A percentile compares a stretch with the other conserved stretches of the same genome.
Conservation (phyloP, 177 flowering plant genomes). For the Vitis hybrid region DNA sequence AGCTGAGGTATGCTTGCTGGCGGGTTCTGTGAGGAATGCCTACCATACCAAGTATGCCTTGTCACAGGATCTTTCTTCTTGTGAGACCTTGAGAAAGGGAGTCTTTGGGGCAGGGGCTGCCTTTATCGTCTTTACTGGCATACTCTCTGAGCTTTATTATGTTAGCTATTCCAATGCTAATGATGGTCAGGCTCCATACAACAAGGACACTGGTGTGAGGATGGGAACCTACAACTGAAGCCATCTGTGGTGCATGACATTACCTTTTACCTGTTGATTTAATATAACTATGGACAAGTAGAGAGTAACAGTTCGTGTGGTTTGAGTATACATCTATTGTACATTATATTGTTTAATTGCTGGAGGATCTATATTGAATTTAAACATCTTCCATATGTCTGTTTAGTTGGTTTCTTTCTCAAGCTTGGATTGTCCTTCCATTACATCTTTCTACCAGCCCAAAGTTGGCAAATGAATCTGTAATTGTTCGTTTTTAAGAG, state of each 20-base stretch:
- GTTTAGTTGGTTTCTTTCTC: too few relatives aligned
- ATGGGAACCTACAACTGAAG: slow-evolving; percentile 38
- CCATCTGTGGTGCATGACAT: background rate
- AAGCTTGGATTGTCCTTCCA: too few relatives aligned
- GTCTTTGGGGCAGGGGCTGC: slow-evolving; percentile 78
- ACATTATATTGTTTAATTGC: too few relatives aligned
- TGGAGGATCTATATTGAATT: too few relatives aligned
- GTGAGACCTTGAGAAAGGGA: slow-evolving; percentile 60
- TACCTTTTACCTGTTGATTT: background rate
- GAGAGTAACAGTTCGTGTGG: background rate
- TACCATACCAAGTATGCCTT: slow-evolving; percentile 55
- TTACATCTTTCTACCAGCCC: too few relatives aligned
- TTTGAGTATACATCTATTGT: background rate
- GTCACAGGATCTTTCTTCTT: slow-evolving; percentile 30
- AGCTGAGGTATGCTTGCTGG: slow-evolving; percentile 64
- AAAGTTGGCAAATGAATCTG: too few relatives aligned
- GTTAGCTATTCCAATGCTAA: slow-evolving; percentile 53
- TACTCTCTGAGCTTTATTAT: slow-evolving; percentile 59
- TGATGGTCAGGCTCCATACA: slow-evolving; percentile 19
- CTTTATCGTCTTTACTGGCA: slow-evolving; percentile 56
- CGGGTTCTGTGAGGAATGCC: slow-evolving; percentile 65
- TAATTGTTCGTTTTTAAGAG: too few relatives aligned
- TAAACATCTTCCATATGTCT: too few relatives aligned
- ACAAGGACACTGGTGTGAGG: slow-evolving; percentile 47
- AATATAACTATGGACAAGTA: background rate